These are phyloP conservation scores for Pleurotus giganteus DNA, from an alignment of 768 basidiomycete genomes.

Conservation along the genomic window DNA sequence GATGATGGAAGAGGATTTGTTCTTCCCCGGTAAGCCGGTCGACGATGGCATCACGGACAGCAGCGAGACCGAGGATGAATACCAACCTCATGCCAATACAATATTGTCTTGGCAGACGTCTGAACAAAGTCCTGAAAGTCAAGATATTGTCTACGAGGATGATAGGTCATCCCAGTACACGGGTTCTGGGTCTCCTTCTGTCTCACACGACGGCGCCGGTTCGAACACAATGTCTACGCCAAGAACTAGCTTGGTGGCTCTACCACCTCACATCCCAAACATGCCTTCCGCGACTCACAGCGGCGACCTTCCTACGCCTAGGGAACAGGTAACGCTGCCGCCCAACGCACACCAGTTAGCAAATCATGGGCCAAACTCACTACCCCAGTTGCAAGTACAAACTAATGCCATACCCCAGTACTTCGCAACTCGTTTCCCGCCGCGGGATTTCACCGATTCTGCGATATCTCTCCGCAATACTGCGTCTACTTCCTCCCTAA, in stretches of 20 bases:
- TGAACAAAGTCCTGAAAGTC: not conserved
- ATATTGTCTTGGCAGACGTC: slow-evolving; percentile 7
- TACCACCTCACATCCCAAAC: not conserved
- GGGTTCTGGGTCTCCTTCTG: slow-evolving; percentile 4
- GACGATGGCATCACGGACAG: slow-evolving; percentile 32
- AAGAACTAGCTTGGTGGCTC: not conserved
- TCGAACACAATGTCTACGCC: not conserved
- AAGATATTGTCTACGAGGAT: slow-evolving; percentile 13
- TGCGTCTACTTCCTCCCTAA: not conserved
- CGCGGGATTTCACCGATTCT: not conserved
- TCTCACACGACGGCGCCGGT: not conserved
- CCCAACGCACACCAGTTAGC: not conserved
- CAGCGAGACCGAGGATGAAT: slow-evolving; percentile 21
- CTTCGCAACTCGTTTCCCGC: not conserved
- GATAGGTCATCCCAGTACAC: slow-evolving; percentile 9
- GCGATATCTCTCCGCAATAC: slow-evolving; percentile 4
- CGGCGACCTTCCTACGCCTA: not conserved
- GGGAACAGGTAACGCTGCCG: not conserved
- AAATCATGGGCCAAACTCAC: not conserved
- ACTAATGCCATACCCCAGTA: not conserved
- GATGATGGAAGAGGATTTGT: slow-evolving; percentile 75
- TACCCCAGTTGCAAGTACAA: slow-evolving; percentile 3
- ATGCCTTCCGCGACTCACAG: not conserved
- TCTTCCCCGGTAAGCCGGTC: slow-evolving; percentile 57
- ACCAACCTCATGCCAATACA: slow-evolving; percentile 17